Evolutionary conservation across 108 stramenopile species (phyloP), one percentile per base, ranked within the genome.

Genomic region (Schizochytrium sp.): DNA sequence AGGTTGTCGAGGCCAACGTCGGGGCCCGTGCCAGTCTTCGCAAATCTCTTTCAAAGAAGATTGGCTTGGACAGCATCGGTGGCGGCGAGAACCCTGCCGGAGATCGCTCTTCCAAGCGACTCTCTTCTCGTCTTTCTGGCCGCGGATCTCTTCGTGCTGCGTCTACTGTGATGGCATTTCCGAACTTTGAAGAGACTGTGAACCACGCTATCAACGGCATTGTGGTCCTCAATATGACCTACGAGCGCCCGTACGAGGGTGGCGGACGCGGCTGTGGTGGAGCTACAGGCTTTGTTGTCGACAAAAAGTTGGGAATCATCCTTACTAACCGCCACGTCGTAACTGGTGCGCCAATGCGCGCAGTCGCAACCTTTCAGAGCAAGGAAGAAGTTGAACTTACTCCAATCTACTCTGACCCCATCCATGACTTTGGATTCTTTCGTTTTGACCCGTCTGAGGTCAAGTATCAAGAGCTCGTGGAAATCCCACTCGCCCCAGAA

Each of bases 311-410:
- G 38, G 89, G 89, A 12, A 88, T 93, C 61, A 72, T 93, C 88
- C 61, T 93, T 49, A 93, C 92, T 15, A 93, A 93, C 50, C 92
- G 92, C 28, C 92, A 93, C 56, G 92, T 93, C 12, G 83, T 92
- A 61, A 40, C 38, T 2, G 4, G 89, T 87, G 92, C 90, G 19
- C 92, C 92, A 17, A 72, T 87, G 13, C 61, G 88, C 17, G 92
- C 89, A 7, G 88, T 90, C 1, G 92, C 91, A 10, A 56, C 92
- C 49, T 92, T 93, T 44, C 64, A 87, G 42, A 92, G 89, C 61
- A 93, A 93, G 57, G 93, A 93, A 72, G 93, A 93, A 88, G 91
- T 92, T 38, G 88, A 91, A 38, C 90, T 92, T 3, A 73, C 44
- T 49, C 89, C 91, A 46, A 50, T 93, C 41, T 93, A 91, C 72